Evolutionary conservation across 164 flowering plant genomes (phyloP).

Genomic region (Nymphaea thermarum): DNA sequence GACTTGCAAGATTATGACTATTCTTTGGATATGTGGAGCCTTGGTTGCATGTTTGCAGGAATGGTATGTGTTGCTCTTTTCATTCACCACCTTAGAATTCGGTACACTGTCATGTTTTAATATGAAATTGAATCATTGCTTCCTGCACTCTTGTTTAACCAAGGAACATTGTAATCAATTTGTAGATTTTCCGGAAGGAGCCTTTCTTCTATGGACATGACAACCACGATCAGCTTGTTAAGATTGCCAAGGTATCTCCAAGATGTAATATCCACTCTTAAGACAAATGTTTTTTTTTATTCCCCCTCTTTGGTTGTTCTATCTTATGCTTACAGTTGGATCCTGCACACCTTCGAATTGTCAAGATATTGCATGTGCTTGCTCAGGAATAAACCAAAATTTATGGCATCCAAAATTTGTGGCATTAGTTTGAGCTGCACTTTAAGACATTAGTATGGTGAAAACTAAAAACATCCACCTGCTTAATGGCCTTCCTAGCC

Average conservation of each 20-base stretch:
- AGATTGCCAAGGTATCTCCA: slow-evolving; percentile 60
- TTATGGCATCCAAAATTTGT: no score
- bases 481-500: neutral
- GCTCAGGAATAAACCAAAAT: neutral
- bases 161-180: neutral
- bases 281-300: no score
- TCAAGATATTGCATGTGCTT: neutral
- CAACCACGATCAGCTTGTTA: slow-evolving; percentile 81
- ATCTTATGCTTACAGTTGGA: neutral
- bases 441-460: no score
- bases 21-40: slow-evolving; percentile 74
- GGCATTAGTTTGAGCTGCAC: no score
- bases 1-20: slow-evolving; percentile 72
- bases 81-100: no score
- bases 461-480: neutral
- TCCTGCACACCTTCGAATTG: neutral
- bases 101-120: no score
- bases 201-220: slow-evolving; percentile 87
- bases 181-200: slow-evolving; percentile 77
- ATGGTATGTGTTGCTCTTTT: slow-evolving; percentile 24
- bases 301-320: neutral
- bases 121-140: neutral
- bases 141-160: neutral
- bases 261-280: slow-evolving; percentile 1
- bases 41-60: slow-evolving; percentile 78